Evolutionary conservation across 1,139 yeast genomes (phyloP), one percentile per base, ranked within the genome.

Genomic region (Wickerhamomyces sp.): DNA sequence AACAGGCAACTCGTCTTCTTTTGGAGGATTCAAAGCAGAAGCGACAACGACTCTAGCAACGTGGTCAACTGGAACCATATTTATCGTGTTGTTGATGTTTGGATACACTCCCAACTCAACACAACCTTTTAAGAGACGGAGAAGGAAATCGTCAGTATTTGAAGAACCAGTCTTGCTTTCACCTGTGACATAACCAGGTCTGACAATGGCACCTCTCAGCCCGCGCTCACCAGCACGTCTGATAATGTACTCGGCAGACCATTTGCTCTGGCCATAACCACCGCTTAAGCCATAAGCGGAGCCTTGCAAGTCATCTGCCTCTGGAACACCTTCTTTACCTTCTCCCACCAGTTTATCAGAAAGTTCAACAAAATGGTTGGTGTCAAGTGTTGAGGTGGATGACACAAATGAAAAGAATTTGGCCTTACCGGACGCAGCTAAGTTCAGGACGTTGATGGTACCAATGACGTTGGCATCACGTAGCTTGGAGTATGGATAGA

Each of bases 51-150:
- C 86, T 37, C 95, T 75, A 1, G 98, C 97, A 46, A 91, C 98
- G 52, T 91, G 98, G 51, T 91, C 97, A 24, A 91, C 98, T 4
- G 98, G 98, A 16, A 88, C 96, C 87, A 89, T 88, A 59, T 93
- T 93, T 31, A 89, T 95, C 32, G 80, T 75, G 65, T 91, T 91
- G 50, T 75, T 62, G 45, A 91, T 88, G 52, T 84, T 85, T 16
- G 99, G 98, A 51, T 75, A 82, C 30, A 70, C 66, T 4, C 96
- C 95, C 41, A 91, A 64, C 62, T 91, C 96, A 33, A 82, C 79
- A 59, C 94, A 79, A 22, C 99, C 97, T 69, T 91, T 91, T 64
- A 91, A 68, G 85, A 89, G 83, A 62, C 98, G 76, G 46, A 91
- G 68, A 51, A 91, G 67, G 79, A 91, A 91, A 61, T 91, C 99